These are phyloP conservation scores for Fraxinus dipetala DNA, from an alignment of 305 asterid genomes.

Conservation along the genomic window DNA sequence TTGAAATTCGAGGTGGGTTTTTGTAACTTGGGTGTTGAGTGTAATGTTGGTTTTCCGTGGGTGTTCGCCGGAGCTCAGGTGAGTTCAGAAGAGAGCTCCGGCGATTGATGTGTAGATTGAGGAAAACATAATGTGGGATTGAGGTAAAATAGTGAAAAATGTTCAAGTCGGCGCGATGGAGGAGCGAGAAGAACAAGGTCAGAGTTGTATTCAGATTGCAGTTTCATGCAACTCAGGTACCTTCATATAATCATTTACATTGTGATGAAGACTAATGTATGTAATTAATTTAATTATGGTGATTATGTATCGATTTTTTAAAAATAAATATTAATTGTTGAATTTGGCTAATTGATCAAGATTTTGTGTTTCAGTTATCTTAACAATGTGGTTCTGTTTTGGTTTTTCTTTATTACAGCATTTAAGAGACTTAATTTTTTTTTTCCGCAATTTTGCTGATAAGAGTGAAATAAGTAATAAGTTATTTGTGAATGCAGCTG, in stretches of 20 bases:
- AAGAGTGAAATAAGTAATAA: constrained; percentile 20
- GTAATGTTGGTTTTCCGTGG: constrained; percentile 39
- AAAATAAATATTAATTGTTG: neutral
- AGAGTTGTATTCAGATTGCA: constrained; percentile 86
- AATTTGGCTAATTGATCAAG: neutral
- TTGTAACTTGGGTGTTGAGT: constrained; percentile 25
- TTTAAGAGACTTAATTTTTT: neutral
- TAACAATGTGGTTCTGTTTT: neutral
- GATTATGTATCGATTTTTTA: neutral
- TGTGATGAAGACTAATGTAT: neutral
- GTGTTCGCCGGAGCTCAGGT: constrained; percentile 68
- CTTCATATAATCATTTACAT: neutral
- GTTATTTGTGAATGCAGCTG: constrained; percentile 38
- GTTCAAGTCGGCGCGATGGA: constrained; percentile 93
- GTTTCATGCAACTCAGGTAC: constrained; percentile 95
- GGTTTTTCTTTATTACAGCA: neutral
- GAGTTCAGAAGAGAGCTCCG: constrained; percentile 53
- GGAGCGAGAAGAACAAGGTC: constrained; percentile 90
- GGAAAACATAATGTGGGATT: constrained; percentile 33
- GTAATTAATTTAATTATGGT: neutral
- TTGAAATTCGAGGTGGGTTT: constrained; percentile 34
- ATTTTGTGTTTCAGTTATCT: neutral
- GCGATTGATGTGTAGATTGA: constrained; percentile 29
- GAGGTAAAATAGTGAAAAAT: constrained; percentile 44
- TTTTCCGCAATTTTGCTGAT: neutral